Conservation (phyloP, 148 eudicot genomes). For the Salicornia ramosissima region DNA sequence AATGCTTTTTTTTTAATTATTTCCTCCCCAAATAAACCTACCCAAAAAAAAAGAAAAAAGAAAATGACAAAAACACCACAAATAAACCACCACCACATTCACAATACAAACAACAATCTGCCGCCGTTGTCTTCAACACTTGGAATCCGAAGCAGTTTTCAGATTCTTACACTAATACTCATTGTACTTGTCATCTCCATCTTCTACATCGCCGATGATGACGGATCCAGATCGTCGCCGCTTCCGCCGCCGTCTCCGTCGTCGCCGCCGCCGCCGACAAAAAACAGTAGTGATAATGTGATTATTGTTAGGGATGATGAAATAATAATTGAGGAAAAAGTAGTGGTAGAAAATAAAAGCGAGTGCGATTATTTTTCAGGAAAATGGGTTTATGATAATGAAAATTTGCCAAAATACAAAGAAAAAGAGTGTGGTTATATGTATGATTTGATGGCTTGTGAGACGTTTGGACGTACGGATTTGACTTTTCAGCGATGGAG, state of each 20-base stretch:
- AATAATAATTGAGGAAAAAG: background rate
- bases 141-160: constrained; percentile 43
- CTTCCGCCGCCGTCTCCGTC: background rate
- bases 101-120: background rate
- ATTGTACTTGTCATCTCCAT: constrained; percentile 33
- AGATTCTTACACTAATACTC: constrained; percentile 36
- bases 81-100: background rate
- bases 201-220: constrained; percentile 28
- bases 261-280: background rate
- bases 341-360: background rate
- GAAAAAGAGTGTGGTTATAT: constrained; percentile 53
- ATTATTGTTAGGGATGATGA: background rate
- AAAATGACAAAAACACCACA: constrained; percentile 4
- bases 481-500: constrained; percentile 75
- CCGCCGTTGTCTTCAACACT: constrained; percentile 8
- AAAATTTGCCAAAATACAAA: constrained; percentile 54
- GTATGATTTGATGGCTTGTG: constrained; percentile 72
- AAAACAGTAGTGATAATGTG: background rate
- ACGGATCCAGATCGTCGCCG: background rate
- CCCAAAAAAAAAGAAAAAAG: background rate
- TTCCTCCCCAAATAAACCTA: background rate
- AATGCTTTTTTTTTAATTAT: too few relatives aligned
- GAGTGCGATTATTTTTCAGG: constrained; percentile 66
- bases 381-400: constrained; percentile 77
- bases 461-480: constrained; percentile 66